Evolutionary conservation across 2,329 filamentous ascomycete species (phyloP), one percentile per base, ranked within the genome.

Genomic region (Penicillium corylophilum): DNA sequence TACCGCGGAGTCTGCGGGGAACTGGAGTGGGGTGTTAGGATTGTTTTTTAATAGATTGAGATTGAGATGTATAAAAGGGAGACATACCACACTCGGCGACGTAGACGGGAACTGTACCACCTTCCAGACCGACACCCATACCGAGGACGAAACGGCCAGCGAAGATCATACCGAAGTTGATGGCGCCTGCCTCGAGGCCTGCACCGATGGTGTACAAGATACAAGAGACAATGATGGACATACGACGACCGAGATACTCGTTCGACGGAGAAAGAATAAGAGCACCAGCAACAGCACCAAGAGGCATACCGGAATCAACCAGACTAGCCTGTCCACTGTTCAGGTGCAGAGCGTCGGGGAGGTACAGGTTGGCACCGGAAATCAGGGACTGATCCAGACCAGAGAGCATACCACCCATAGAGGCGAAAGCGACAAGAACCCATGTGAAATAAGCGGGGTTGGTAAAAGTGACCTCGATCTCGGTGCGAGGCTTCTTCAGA

Each of bases 301-400:
- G 76, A 0, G 86, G 86, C 81, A 89, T 88, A 33, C 82, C 85
- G 1, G 84, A 81, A 69, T 87, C 87, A 53, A 88, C 84, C 46
- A 89, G 69, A 64, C 81, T 85, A 69, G 84, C 82, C 64, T 88
- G 78, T 20, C 35, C 35, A 12, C 35, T 38, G 3, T 76, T 73
- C 1, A 89, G 76, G 22, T 73, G 64, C 1, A 89, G 74, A 40
- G 84, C 83, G 0, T 67, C 58, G 2, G 86, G 87, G 40, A 89
- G 74, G 65, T 81, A 86, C 4, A 89, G 74, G 62, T 71, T 72
- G 47, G 87, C 87, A 46, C 87, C 87, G 12, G 81, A 85, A 62
- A 90, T 90, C 50, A 89, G 75, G 41, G 83, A 87, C 70, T 90
- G 87, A 64, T 90, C 87, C 18, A 90, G 77, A 54, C 87, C 87